phyloP scores from a whole-genome alignment of 2,329 filamentous ascomycete genomes.

The Aspergillus ochraceoroseus region DNA sequence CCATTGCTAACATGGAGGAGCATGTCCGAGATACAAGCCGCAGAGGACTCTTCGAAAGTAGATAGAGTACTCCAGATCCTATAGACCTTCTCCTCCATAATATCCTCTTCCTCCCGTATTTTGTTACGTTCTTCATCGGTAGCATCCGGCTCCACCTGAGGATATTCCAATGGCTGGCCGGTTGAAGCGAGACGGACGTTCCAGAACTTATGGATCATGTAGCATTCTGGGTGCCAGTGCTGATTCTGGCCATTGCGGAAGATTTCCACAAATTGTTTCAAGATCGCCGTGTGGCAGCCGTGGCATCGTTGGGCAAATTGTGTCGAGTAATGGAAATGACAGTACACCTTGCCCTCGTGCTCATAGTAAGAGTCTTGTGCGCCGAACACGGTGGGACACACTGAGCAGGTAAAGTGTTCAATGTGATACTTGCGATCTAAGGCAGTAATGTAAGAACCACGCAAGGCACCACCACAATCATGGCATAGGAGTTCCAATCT shows the following conservation, averaged over 20 bases:
- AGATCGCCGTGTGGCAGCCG: slow-evolving; percentile 91
- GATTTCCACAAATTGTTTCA: slow-evolving; percentile 99
- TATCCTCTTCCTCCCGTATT: slow-evolving; percentile 81
- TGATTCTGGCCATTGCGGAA: slow-evolving; percentile 97
- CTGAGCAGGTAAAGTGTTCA: slow-evolving; percentile 96
- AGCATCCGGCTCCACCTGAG: slow-evolving; percentile 51
- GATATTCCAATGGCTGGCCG: slow-evolving; percentile 48
- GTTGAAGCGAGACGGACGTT: slow-evolving; percentile 78
- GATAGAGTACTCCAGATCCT: slow-evolving; percentile 97
- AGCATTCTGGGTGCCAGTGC: slow-evolving; percentile 99
- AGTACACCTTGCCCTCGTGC: slow-evolving; percentile 93
- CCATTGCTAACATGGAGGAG: slow-evolving; percentile 97
- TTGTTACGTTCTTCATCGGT: slow-evolving; percentile 65
- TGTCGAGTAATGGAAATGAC: slow-evolving; percentile 97
- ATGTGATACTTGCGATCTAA: slow-evolving; percentile 98
- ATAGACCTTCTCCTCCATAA: slow-evolving; percentile 96
- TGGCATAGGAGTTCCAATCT: slow-evolving; percentile 85
- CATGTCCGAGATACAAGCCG: slow-evolving; percentile 98
- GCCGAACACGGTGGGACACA: slow-evolving; percentile 96
- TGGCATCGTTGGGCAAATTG: slow-evolving; percentile 95
- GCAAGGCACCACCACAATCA: slow-evolving; percentile 84
- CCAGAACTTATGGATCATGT: slow-evolving; percentile 99
- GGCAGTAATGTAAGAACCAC: slow-evolving; percentile 96
- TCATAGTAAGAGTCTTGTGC: slow-evolving; percentile 99
- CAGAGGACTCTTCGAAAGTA: slow-evolving; percentile 94